Evolutionary conservation across 148 eudicot species (phyloP), one percentile per base, ranked within the genome.

Genomic region (Polygonum aviculare): DNA sequence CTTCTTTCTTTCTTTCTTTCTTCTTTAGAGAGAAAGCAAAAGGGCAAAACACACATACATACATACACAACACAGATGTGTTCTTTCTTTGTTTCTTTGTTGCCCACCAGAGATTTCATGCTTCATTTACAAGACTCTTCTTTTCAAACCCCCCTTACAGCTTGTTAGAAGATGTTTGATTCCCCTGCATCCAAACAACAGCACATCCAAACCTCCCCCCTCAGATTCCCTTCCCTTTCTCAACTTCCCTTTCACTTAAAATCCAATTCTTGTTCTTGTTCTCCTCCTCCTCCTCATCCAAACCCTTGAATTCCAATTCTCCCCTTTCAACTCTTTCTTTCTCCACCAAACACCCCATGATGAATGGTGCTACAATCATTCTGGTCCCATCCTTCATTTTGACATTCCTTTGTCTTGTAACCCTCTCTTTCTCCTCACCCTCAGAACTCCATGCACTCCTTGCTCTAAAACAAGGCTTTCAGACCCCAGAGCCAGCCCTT

Each of bases 41-140:
- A 85, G 85, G 78, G 78, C 59, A 77, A 76, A 73, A 35, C 48
- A 57, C n/a, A 26, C 31, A 26, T 26, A 26, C 31, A 26, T 26
- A 26, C 31, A 26, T 26, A 26, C 31, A 26, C 1, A 26, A 26
- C 31, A 26, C 31, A 26, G 31, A 26, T 26, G 31, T 26, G 31
- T 26, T 26, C 31, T 26, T 26, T 26, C 31, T 26, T 26, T 26
- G 31, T 26, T 26, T 26, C 31, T 26, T 26, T 26, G 31, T 26
- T 26, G 31, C 60, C 60, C 60, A 54, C 26, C 19, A 54, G 60
- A 62, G 60, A 62, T 84, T 86, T 81, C 84, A 87, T 77, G 85
- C 93, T 94, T 91, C 85, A 88, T 70, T 80, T 87, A 82, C 81
- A 90, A 91, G 88, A 74, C 89, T 94, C 89, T 76, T 80, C 78